phyloP scores from a whole-genome alignment of 805 yeast species.

The Myxozyma neglecta region DNA sequence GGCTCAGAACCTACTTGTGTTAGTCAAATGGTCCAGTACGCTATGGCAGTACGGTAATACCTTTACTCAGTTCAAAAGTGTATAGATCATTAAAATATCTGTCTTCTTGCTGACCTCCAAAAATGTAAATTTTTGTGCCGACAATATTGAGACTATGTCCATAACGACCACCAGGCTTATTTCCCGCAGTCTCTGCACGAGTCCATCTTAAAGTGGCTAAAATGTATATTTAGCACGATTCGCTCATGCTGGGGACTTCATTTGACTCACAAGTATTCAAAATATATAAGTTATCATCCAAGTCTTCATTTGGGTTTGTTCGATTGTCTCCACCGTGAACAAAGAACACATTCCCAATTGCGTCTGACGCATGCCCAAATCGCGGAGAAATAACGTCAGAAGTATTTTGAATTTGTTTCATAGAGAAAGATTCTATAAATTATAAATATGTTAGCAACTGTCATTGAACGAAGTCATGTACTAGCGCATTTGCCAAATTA shows the following conservation, averaged over 20 bases:
- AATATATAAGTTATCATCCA: conserved; percentile 87
- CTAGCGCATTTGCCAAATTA: too few relatives aligned
- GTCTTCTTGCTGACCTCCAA: conserved; percentile 94
- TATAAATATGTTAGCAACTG: neutral
- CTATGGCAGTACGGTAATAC: neutral
- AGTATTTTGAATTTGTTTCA: conserved; percentile 2
- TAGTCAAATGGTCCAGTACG: neutral
- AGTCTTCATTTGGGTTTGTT: conserved; percentile 44
- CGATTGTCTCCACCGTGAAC: conserved; percentile 95
- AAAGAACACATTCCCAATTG: conserved; percentile 92
- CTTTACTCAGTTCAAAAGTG: conserved; percentile 78
- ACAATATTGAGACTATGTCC: conserved; percentile 88
- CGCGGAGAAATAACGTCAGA: conserved; percentile 85
- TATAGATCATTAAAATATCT: conserved; percentile 78
- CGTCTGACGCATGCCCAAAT: conserved; percentile 90
- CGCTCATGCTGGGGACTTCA: neutral
- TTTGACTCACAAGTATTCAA: conserved; percentile 55
- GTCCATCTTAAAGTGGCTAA: conserved; percentile 72
- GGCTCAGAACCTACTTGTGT: neutral
- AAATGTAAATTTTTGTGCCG: conserved; percentile 65
- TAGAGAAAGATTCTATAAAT: conserved; percentile 39
- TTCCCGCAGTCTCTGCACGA: conserved; percentile 68
- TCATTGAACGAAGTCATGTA: too few relatives aligned
- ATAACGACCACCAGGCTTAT: conserved; percentile 86
- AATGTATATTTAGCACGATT: neutral